Evolutionary conservation across 805 yeast genomes (phyloP).

Genomic region (Sugiyamaella marilandica): DNA sequence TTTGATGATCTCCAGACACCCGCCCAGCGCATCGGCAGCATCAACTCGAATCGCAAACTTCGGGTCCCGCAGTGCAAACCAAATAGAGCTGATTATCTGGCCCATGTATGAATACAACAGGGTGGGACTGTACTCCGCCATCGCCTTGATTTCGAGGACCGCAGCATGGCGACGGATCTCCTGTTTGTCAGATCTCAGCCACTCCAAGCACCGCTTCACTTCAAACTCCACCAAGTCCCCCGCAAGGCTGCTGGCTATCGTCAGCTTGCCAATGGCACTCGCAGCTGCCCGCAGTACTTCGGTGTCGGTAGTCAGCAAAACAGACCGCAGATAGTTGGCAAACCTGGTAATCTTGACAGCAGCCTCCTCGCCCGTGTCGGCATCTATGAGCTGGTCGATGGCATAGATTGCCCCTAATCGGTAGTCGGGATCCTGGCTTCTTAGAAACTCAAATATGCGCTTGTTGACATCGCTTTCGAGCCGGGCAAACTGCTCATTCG

Average conservation of each 20-base stretch:
- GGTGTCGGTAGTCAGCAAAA: slow-evolving; percentile 75
- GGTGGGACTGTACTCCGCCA: slow-evolving; percentile 85
- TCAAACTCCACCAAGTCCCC: slow-evolving; percentile 92
- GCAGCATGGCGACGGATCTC: slow-evolving; percentile 87
- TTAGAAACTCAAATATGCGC: slow-evolving; percentile 77
- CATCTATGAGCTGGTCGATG: slow-evolving; percentile 78
- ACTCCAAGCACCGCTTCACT: slow-evolving; percentile 82
- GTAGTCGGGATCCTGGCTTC: slow-evolving; percentile 64
- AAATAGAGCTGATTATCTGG: slow-evolving; percentile 72
- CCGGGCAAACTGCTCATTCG: slow-evolving; percentile 74
- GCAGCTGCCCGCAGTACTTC: slow-evolving; percentile 87
- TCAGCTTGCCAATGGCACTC: slow-evolving; percentile 78
- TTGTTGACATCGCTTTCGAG: slow-evolving; percentile 84
- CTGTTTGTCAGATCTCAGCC: slow-evolving; percentile 84
- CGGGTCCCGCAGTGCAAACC: slow-evolving; percentile 82
- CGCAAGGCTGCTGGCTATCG: slow-evolving; percentile 80
- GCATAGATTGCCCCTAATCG: slow-evolving; percentile 90
- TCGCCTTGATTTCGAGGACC: slow-evolving; percentile 69
- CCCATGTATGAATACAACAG: slow-evolving; percentile 71
- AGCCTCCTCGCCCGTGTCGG: slow-evolving; percentile 75
- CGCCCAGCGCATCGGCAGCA: slow-evolving; percentile 74
- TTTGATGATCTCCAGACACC: slow-evolving; percentile 72
- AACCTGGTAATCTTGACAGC: slow-evolving; percentile 85
- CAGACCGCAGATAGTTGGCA: slow-evolving; percentile 79
- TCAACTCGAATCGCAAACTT: slow-evolving; percentile 72